Evolutionary conservation across 257 asterid species (phyloP).

Genomic region (Fraxinus cuspidata): DNA sequence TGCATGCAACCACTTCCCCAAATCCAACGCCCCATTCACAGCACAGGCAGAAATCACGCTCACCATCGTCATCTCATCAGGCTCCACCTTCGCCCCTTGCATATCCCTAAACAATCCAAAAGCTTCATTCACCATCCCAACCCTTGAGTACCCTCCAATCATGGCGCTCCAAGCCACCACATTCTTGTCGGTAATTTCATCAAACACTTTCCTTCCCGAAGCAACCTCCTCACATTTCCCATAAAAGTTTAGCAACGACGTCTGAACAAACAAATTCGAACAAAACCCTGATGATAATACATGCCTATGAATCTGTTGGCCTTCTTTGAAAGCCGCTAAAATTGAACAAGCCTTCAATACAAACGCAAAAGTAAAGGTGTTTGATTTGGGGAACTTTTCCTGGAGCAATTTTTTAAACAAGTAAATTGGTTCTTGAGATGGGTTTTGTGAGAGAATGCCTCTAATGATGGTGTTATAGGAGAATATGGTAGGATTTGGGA

Average conservation of each 20-base stretch:
- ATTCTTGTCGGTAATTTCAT: conserved; percentile 63
- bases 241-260: conserved; percentile 65
- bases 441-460: conserved; percentile 39
- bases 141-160: conserved; percentile 61
- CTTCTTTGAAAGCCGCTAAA: conserved; percentile 49
- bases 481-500: conserved; percentile 52
- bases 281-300: conserved; percentile 53
- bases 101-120: conserved; percentile 61
- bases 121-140: conserved; percentile 68
- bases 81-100: conserved; percentile 57
- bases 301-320: conserved; percentile 68
- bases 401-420: conserved; percentile 44
- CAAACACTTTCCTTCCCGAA: conserved; percentile 65
- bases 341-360: conserved; percentile 66
- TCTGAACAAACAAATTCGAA: conserved; percentile 47
- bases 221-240: conserved; percentile 56
- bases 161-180: conserved; percentile 75
- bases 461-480: conserved; percentile 63
- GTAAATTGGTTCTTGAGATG: conserved; percentile 48
- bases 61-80: conserved; percentile 74
- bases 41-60: conserved; percentile 76
- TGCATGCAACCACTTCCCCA: conserved; percentile 68
- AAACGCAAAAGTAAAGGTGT: conserved; percentile 66
- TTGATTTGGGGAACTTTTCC: conserved; percentile 42
- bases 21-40: conserved; percentile 61